Base-by-base conservation (phyloP, 495 filamentous ascomycete species). In the Chlorociboria aeruginascens region DNA sequence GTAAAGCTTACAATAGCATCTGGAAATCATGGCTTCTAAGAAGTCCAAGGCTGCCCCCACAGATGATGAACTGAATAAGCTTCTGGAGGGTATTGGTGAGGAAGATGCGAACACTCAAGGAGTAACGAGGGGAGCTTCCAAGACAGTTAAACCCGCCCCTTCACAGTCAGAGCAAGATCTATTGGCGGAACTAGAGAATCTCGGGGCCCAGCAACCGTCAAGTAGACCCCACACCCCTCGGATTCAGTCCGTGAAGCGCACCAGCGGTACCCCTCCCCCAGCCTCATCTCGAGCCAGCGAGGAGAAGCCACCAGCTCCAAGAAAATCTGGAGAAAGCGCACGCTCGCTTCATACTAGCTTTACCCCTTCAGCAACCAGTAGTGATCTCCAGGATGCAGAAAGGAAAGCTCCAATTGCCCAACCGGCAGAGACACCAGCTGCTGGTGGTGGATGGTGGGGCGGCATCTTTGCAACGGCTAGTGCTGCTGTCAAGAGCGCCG, bases 401-500 rank as follows among this genome's bases (percentile, higher is more conserved):
- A 72, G 69, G 58, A 71, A 67, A 52, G 40, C 48, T 17, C 47
- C 52, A 6, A n/a, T 50, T 41, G 52, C 50, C 34, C 57, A 60
- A 43, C 48, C 45, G 14, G 35, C 52, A 25, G 51, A 50, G 16
- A 8, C 39, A 33, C 37, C 59, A 45, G 30, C 45, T 7, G 43
- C 35, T 29, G 53, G 57, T 46, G 81, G 85, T 34, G 82, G 89
- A 43, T 96, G 92, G 90, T 96, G 88, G 87, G 90, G 92, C 49
- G 81, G 89, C 9, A 55, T 95, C 17, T 81, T 90, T 54, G 73
- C 76, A 20, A 82, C 79, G 6, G 80, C 80, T 33, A 75, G 72
- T 40, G 86, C 88, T 32, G 93, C 90, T 37, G 85, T 95, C 65
- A 95, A 94, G 72, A 86, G 89, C 61, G 92, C 93, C 30, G 88